These are phyloP conservation scores for Magnolia officinalis DNA, from an alignment of 164 flowering plant genomes.

Conservation along the genomic window DNA sequence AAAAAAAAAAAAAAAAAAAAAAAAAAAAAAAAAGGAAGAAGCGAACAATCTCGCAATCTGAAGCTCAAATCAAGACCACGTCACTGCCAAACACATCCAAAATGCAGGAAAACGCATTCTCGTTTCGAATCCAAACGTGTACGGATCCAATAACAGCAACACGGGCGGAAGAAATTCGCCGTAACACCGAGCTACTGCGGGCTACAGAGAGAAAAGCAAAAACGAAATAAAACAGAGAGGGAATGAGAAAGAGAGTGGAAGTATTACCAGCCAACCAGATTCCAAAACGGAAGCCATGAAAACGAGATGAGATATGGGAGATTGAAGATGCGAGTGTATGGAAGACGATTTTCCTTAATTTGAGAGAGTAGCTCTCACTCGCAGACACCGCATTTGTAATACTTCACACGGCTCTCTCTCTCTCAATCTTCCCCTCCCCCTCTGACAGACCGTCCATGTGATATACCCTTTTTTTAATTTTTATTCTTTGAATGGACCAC, in stretches of 20 bases:
- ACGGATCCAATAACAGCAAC: slow-evolving; percentile 3
- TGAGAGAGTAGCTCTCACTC: background rate
- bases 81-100: background rate
- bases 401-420: background rate
- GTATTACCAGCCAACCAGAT: slow-evolving; percentile 39
- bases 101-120: background rate
- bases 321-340: background rate
- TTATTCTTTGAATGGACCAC: background rate
- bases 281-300: slow-evolving; percentile 38
- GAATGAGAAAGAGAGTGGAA: background rate
- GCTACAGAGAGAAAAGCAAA: background rate
- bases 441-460: slow-evolving; percentile 22
- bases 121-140: background rate
- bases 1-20: too few relatives aligned
- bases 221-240: background rate
- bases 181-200: background rate
- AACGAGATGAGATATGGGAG: background rate
- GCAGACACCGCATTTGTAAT: background rate
- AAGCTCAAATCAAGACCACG: background rate
- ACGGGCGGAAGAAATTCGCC: background rate
- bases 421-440: background rate
- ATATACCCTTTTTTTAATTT: background rate
- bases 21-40: background rate
- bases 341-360: background rate
- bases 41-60: too few relatives aligned